Base-by-base conservation (phyloP, 2,329 filamentous ascomycete species). In the Colletotrichum gigasporum region DNA sequence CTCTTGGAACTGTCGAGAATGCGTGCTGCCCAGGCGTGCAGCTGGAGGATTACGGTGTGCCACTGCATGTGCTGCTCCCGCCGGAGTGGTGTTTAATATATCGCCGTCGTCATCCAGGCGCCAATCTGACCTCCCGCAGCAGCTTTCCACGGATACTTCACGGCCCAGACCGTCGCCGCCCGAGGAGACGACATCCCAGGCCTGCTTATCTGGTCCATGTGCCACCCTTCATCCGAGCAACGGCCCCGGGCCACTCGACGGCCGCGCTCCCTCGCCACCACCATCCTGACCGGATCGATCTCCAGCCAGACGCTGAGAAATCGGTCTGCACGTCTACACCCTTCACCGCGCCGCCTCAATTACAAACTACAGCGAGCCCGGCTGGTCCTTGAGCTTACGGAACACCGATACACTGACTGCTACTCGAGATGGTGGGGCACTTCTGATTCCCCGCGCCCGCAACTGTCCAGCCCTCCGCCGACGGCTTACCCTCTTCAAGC, bases 151-250 rank as follows among this genome's bases (percentile, higher is more conserved):
- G 37, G 30, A 41, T 52, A 14, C 30, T 53, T 8, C 11, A 37
- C 39, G 54, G 60, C 28, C 54, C 20, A 60, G 39, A 24, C 60
- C 55, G 24, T 44, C 41, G 30, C 58, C 18, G 52, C 37, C 26
- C 8, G 26, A 48, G 20, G 47, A n/a, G n/a, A n/a, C n/a, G 37
- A 52, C 14, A 30, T 34, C 47, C 55, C 11, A n/a, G 34, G 24
- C 20, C 10, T 45, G 26, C 48, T 48, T 42, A 14, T 61, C 56
- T 44, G 47, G 16, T 34, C 30, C 14, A 54, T 41, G 26, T 50
- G 48, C 42, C 30, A 54, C 9, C 16, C 30, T 53, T 34, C 50
- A n/a, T 24, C 55, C 39, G 45, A 39, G 32, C 30, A 45, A 35
- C 35, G 56, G 35, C 48, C 18, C 32, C 32, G 26, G 20, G 30